Evolutionary conservation across 2,329 filamentous ascomycete genomes (phyloP).

Genomic region (Clathrospora elynae): DNA sequence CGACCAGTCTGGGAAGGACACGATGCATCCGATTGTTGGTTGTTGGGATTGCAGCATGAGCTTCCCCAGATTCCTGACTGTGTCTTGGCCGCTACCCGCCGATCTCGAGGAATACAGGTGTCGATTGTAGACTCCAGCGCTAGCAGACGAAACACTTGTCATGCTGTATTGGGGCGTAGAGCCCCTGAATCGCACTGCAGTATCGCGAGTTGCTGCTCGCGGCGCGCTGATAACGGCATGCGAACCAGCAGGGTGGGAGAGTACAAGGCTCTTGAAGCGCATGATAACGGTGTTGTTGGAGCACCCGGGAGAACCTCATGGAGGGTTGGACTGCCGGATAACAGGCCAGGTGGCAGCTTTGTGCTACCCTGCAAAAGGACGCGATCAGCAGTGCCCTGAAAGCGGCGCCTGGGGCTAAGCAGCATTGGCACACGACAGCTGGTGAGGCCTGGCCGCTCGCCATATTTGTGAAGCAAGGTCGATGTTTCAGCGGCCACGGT

Average conservation of each 20-base stretch:
- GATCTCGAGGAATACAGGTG: slow-evolving; percentile 28
- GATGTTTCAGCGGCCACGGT: slow-evolving; percentile 32
- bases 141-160: slow-evolving; percentile 38
- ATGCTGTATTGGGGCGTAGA: slow-evolving; percentile 31
- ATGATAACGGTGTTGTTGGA: slow-evolving; percentile 30
- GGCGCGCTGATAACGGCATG: slow-evolving; percentile 12
- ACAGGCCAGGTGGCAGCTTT: slow-evolving; percentile 34
- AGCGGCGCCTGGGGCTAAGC: slow-evolving; percentile 25
- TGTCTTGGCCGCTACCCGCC: slow-evolving; percentile 33
- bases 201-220: slow-evolving; percentile 10
- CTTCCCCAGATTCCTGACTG: slow-evolving; percentile 36
- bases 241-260: slow-evolving; percentile 11
- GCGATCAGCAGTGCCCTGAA: slow-evolving; percentile 18
- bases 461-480: slow-evolving; percentile 27
- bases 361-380: slow-evolving; percentile 13
- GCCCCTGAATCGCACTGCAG: slow-evolving; percentile 32
- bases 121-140: no score
- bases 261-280: slow-evolving; percentile 31
- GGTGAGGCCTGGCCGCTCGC: slow-evolving; percentile 9
- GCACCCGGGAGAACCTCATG: slow-evolving; percentile 18
- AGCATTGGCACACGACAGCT: slow-evolving; percentile 29
- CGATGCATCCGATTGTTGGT: neutral
- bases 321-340: slow-evolving; percentile 20
- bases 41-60: slow-evolving; percentile 22
- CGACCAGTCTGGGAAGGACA: slow-evolving; percentile 18